These are phyloP conservation scores for Excoecaria cochinchinensis DNA, from an alignment of 345 rosid species.

Conservation along the genomic window DNA sequence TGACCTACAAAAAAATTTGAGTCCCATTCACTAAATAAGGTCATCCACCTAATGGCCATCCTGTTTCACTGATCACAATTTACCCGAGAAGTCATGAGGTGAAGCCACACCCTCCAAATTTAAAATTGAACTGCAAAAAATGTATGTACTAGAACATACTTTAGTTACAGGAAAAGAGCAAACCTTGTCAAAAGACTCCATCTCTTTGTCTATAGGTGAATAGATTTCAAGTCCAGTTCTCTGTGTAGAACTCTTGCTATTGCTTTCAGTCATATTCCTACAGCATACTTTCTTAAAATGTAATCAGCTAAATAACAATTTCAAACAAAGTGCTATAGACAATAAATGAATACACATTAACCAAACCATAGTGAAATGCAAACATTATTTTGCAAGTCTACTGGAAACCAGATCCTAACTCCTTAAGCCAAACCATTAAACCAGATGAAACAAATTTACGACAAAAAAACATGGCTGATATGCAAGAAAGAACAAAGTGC, in stretches of 20 bases:
- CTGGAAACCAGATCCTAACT: background rate
- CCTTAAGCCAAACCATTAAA: background rate
- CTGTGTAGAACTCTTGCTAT: conserved; percentile 28
- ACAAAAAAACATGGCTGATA: background rate
- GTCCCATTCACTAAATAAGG: background rate
- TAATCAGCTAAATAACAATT: conserved; percentile 18
- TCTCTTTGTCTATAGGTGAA: conserved; percentile 38
- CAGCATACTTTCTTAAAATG: conserved; percentile 28
- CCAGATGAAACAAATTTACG: background rate
- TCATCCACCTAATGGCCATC: background rate
- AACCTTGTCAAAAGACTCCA: conserved; percentile 86
- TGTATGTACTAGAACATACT: background rate
- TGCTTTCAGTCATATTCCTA: conserved; percentile 50
- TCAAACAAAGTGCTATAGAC: conserved; percentile 1
- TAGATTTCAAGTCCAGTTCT: conserved; percentile 33
- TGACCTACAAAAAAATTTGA: too few species aligned
- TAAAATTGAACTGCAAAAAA: background rate
- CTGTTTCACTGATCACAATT: background rate
- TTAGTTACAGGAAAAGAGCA: conserved; percentile 11
- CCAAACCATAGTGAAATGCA: background rate
- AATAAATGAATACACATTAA: background rate
- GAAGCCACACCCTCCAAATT: background rate
- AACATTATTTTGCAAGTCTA: background rate
- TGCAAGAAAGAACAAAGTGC: background rate
- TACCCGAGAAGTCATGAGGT: background rate